These are phyloP conservation scores for Biscogniauxia marginata DNA, from an alignment of 2,329 filamentous ascomycete species.

Conservation along the genomic window DNA sequence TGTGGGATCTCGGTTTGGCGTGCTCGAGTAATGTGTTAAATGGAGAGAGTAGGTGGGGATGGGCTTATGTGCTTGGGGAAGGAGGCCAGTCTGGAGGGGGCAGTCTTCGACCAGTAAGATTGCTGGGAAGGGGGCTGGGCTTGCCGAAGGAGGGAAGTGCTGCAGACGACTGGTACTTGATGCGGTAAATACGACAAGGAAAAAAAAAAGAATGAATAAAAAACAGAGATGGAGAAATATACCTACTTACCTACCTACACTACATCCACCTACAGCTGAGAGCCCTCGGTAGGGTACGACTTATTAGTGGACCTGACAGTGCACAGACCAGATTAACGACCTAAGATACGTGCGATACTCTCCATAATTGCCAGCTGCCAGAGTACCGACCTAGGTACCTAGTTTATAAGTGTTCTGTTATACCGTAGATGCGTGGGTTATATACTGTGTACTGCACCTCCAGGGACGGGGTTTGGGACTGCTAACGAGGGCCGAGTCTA, in stretches of 20 bases:
- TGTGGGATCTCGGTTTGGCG: not conserved
- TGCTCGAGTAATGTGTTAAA: constrained; percentile 1
- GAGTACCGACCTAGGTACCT: no score
- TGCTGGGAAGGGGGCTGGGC: not conserved
- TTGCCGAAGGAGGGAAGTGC: constrained; percentile 1
- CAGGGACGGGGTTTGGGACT: no score
- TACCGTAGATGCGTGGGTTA: no score
- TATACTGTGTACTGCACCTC: no score
- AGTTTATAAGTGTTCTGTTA: not conserved
- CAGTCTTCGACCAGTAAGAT: not conserved
- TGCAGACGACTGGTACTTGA: not conserved
- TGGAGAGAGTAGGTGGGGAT: not conserved
- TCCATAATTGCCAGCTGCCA: not conserved
- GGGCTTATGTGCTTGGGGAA: constrained; percentile 1
- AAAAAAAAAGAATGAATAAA: not conserved
- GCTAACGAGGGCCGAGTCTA: not conserved
- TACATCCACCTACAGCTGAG: no score
- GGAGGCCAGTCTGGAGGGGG: not conserved
- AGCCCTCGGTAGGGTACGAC: not conserved
- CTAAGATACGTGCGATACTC: not conserved
- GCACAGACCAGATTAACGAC: not conserved
- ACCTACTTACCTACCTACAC: no score
- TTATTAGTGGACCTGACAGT: not conserved
- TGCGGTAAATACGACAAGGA: not conserved
- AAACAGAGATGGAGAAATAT: not conserved